Conservation (phyloP, 2,329 filamentous ascomycete genomes). For the Akanthomyces lecanii region DNA sequence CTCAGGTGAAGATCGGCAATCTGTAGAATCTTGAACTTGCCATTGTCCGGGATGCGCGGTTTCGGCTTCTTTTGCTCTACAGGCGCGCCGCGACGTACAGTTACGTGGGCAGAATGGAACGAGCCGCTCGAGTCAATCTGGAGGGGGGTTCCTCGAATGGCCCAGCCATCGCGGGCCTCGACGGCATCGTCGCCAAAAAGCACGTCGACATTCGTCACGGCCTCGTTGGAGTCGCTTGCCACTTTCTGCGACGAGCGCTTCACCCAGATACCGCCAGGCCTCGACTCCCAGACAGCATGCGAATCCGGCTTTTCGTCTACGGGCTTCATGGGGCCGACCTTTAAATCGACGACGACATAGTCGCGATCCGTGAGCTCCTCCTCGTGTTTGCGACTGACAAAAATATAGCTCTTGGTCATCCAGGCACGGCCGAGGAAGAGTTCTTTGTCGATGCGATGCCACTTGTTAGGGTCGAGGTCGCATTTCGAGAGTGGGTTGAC, state of each 20-base stretch:
- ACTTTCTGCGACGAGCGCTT: conserved; percentile 67
- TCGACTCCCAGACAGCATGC: conserved; percentile 69
- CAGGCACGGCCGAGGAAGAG: conserved; percentile 73
- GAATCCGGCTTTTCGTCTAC: conserved; percentile 38
- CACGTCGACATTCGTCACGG: conserved; percentile 78
- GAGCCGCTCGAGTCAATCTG: conserved; percentile 61
- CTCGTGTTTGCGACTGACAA: conserved; percentile 79
- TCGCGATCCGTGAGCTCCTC: conserved; percentile 73
- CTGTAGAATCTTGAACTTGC: conserved; percentile 96
- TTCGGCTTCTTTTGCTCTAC: conserved; percentile 62
- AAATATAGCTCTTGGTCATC: conserved; percentile 73
- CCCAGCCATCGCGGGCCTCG: conserved; percentile 83
- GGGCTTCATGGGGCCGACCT: conserved; percentile 70
- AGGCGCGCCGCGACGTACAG: conserved; percentile 67
- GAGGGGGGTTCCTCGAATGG: conserved; percentile 68
- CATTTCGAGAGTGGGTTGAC: conserved; percentile 73
- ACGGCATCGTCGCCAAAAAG: conserved; percentile 88
- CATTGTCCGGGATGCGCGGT: conserved; percentile 78
- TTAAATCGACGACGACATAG: conserved; percentile 74
- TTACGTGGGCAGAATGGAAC: conserved; percentile 68
- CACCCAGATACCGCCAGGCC: conserved; percentile 77
- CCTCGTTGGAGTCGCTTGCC: conserved; percentile 68
- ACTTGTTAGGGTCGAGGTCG: conserved; percentile 64
- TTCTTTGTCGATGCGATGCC: conserved; percentile 87
- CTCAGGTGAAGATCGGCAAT: conserved; percentile 90